These are phyloP conservation scores for Kurtzmaniella quercitrusa DNA, from an alignment of 1,139 yeast species.

Conservation along the genomic window DNA sequence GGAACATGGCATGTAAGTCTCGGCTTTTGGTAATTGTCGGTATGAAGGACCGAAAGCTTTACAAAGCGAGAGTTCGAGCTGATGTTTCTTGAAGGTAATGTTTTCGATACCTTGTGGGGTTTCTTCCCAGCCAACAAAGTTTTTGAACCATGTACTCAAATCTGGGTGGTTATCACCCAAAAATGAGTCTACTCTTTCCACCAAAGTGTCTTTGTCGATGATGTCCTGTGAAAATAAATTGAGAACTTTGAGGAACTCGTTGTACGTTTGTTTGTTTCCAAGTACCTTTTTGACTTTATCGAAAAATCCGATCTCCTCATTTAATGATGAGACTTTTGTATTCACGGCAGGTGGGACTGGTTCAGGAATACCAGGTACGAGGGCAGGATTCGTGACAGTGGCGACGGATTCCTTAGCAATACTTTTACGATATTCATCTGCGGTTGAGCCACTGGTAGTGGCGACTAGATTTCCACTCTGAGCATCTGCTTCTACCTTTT, in stretches of 20 bases:
- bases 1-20: conserved; percentile 95
- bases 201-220: conserved; percentile 76
- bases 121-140: conserved; percentile 83
- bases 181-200: conserved; percentile 81
- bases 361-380: conserved; percentile 83
- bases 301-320: conserved; percentile 85
- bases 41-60: conserved; percentile 91
- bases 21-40: conserved; percentile 88
- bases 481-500: conserved; percentile 6
- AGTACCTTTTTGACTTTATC: conserved; percentile 89
- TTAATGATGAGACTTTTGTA: conserved; percentile 52
- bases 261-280: conserved; percentile 85
- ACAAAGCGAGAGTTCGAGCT: conserved; percentile 81
- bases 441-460: conserved; percentile 40
- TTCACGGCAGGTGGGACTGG: conserved; percentile 67
- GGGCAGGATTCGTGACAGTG: conserved; percentile 50
- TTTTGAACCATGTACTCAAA: conserved; percentile 84
- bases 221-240: conserved; percentile 87
- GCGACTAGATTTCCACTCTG: neutral
- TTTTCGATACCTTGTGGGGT: conserved; percentile 79
- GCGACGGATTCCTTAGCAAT: conserved; percentile 19
- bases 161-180: conserved; percentile 75
- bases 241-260: conserved; percentile 83
- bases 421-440: conserved; percentile 19
- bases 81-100: conserved; percentile 84